Percentiles rank a stretch among this genome's conserved stretches.
phyloP scores from a whole-genome alignment of 2,329 filamentous ascomycete genomes.

The Apiospora kogelbergensis region DNA sequence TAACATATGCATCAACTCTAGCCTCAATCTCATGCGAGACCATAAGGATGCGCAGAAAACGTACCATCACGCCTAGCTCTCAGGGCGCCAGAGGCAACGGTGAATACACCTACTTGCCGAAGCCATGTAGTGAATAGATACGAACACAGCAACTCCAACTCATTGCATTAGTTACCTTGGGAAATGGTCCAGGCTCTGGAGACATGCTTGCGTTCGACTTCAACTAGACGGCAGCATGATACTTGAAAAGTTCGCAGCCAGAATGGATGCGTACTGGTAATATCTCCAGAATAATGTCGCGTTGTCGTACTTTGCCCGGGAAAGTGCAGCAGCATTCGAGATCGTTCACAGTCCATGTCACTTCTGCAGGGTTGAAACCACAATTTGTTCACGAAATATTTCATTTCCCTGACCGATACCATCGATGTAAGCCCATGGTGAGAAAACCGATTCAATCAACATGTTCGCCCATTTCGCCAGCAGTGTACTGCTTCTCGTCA shows the following conservation, averaged over 20 bases:
- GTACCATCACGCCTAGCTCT: no score
- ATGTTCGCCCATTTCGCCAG: conserved; percentile 17
- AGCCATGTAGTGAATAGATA: no score
- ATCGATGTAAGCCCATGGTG: conserved; percentile 32
- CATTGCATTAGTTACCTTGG: no score
- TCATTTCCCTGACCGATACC: conserved; percentile 47
- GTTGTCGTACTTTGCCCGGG: not conserved
- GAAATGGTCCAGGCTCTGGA: not conserved
- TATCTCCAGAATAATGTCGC: no score
- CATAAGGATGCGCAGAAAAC: no score
- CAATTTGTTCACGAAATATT: conserved; percentile 27
- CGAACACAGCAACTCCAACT: no score
- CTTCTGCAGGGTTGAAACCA: not conserved
- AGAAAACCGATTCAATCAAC: conserved; percentile 28
- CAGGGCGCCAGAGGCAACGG: no score
- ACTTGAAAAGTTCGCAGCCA: not conserved
- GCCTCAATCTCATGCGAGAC: no score
- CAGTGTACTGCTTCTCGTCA: conserved; percentile 13
- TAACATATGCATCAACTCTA: no score
- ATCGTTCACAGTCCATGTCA: not conserved
- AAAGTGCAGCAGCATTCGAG: no score
- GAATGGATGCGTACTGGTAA: not conserved
- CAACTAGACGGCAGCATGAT: not conserved
- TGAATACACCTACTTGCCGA: no score
- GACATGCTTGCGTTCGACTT: not conserved